A percentile compares a stretch with the other conserved stretches of the same genome.
Conservation (phyloP, 352 stramenopile genomes). For the Peronospora belbahrii region DNA sequence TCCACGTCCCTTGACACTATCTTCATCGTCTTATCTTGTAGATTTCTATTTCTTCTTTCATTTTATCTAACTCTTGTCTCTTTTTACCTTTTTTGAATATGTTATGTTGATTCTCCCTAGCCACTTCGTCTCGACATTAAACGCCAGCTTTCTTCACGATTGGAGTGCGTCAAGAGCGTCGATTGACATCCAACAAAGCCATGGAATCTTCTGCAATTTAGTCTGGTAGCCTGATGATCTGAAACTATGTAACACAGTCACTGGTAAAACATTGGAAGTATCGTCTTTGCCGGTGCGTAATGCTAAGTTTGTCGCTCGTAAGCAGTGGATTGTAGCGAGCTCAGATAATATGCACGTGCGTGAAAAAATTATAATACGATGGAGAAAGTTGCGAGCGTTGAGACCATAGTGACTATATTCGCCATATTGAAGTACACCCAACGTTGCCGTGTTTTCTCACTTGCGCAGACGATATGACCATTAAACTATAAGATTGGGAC, state of each 20-base stretch:
- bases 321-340: constrained; percentile 95
- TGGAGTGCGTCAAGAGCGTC: constrained; percentile 97
- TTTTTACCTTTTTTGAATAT: neutral
- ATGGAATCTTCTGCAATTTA: constrained; percentile 96
- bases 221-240: constrained; percentile 97
- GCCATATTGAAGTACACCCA: constrained; percentile 94
- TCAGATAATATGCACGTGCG: constrained; percentile 96
- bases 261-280: constrained; percentile 98
- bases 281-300: constrained; percentile 91
- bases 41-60: constrained; percentile 1
- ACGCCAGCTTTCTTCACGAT: constrained; percentile 92
- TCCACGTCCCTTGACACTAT: neutral
- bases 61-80: constrained; percentile 10
- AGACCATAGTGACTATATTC: constrained; percentile 99
- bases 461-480: constrained; percentile 97
- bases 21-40: neutral
- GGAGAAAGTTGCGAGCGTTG: constrained; percentile 92
- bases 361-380: constrained; percentile 99
- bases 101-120: constrained; percentile 13
- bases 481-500: constrained; percentile 99
- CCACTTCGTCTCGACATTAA: constrained; percentile 80
- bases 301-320: constrained; percentile 92
- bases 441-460: constrained; percentile 93
- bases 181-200: constrained; percentile 97
- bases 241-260: constrained; percentile 93